Conservation (phyloP, 2,329 filamentous ascomycete species). For the Pestalotiopsis sp. region DNA sequence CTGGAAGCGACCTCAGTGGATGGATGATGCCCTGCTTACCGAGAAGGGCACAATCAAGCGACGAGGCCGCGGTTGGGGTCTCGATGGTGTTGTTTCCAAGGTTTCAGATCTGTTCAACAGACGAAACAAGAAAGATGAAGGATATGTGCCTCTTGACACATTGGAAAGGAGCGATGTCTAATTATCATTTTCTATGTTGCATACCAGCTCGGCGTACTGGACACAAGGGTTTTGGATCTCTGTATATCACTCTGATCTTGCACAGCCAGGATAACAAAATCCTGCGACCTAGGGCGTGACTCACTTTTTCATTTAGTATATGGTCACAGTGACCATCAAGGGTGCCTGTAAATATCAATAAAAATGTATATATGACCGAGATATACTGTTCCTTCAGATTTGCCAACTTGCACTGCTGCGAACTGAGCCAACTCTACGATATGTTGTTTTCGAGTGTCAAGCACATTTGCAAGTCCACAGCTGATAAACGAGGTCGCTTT, state of each 20-base stretch:
- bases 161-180: conserved; percentile 42
- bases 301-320: not conserved
- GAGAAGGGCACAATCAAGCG: conserved; percentile 52
- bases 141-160: conserved; percentile 62
- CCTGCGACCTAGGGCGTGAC: not conserved
- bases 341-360: not conserved
- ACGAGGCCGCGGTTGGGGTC: conserved; percentile 44
- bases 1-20: conserved; percentile 85
- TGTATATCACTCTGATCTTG: not conserved
- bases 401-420: no score
- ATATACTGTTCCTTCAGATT: not conserved
- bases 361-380: not conserved
- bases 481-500: no score
- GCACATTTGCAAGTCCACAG: no score
- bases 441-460: no score
- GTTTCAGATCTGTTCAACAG: conserved; percentile 42
- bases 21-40: conserved; percentile 72
- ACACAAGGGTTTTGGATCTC: not conserved
- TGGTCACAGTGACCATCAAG: not conserved
- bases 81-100: conserved; percentile 44
- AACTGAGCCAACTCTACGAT: no score
- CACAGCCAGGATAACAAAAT: not conserved
- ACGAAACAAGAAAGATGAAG: conserved; percentile 46
- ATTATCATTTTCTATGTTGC: conserved; percentile 14
- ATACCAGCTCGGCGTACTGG: conserved; percentile 3